These are phyloP conservation scores for Wickerhamiella parazyma DNA, from an alignment of 805 yeast genomes.

Conservation along the genomic window DNA sequence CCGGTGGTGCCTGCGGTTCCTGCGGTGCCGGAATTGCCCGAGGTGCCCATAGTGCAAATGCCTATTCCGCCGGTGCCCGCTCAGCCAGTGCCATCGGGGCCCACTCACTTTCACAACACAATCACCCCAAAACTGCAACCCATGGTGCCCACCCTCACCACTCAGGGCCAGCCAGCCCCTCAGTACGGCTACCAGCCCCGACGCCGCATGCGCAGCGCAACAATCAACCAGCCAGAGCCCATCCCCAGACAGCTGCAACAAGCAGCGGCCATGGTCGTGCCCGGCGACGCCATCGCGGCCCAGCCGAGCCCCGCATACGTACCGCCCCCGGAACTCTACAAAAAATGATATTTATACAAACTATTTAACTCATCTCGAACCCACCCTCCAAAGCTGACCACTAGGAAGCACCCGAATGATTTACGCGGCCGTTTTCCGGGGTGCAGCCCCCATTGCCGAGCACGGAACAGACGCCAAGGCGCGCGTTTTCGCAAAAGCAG, in stretches of 20 bases:
- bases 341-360: not conserved
- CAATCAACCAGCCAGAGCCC: slow-evolving; percentile 29
- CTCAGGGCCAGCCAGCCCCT: not conserved
- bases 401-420: not conserved
- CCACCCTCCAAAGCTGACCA: not conserved
- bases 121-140: not conserved
- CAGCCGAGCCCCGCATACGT: slow-evolving; percentile 31
- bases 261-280: slow-evolving; percentile 30
- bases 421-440: slow-evolving; percentile 7
- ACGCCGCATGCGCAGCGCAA: slow-evolving; percentile 27
- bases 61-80: not conserved
- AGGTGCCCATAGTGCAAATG: too few relatives aligned
- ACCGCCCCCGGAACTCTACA: slow-evolving; percentile 27
- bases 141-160: not conserved
- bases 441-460: slow-evolving; percentile 3
- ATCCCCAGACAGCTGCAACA: slow-evolving; percentile 31
- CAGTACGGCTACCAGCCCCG: not conserved
- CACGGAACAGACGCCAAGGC: not conserved
- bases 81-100: too few relatives aligned
- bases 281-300: slow-evolving; percentile 26
- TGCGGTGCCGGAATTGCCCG: too few relatives aligned
- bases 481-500: slow-evolving; percentile 13
- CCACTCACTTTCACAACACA: too few relatives aligned
- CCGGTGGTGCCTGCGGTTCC: not conserved
- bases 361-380: not conserved